Base-by-base conservation (phyloP, 1,284 basidiomycete species). In the Trametes hirsuta region DNA sequence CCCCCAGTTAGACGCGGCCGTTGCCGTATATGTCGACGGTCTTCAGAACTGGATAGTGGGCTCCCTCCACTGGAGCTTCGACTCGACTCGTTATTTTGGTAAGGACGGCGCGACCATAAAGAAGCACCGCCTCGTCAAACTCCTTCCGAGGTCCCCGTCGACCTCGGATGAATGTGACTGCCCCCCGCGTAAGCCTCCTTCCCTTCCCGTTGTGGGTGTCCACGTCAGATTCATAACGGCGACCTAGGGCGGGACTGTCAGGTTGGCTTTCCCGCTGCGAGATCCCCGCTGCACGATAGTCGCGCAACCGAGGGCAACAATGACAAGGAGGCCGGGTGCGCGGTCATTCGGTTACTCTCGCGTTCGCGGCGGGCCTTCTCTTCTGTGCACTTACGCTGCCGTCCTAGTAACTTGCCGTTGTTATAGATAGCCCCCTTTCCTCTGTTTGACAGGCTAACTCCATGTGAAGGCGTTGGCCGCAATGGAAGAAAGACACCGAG, bases 11-110 rank as follows among this genome's bases (percentile, higher is more conserved):
- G 72, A 75, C 65, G 50, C 47, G n/a, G 67, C 72, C 15, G 69
- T 75, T 37, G 63, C 62, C n/a, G 18, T 58, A 30, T 75, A 74
- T 53, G 61, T 70, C 42, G 58, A 68, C 11, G 72, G 72, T 14
- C 64, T 75, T 18, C 66, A 70, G 51, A 69, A 72, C 57, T 75
- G 74, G 74, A 71, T 74, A 41, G 64, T 69, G 36, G 74, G 72
- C n/a, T 65, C 64, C 34, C 56, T 73, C 36, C 69, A 73, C 21
- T 75, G 74, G 74, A 72, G 71, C 62, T 75, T 73, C 66, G 64
- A 70, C 57, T 68, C 69, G 21, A 63, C 66, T 47, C 69, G 74
- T 3, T 75, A 76, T 55, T 73, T 74, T 55, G 72, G 74, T 15
- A 62, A 66, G 35, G 63, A 67, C 14, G 74, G 74, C 12, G 53